These are phyloP conservation scores for Juglanconis juglandina DNA, from an alignment of 2,329 filamentous ascomycete genomes.

Conservation along the genomic window DNA sequence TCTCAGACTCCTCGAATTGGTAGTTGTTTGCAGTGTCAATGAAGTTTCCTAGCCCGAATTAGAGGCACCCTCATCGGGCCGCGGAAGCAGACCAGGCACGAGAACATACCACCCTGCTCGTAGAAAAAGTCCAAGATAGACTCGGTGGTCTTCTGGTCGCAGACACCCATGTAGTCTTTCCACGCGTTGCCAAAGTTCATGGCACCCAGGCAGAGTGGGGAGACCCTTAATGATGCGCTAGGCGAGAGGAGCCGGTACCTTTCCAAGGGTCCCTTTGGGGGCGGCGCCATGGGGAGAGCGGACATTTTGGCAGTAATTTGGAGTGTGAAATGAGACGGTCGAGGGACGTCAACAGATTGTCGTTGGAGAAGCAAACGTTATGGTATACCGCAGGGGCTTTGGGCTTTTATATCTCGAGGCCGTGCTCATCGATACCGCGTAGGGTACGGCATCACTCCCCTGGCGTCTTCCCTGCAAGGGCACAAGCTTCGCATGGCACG, in stretches of 20 bases:
- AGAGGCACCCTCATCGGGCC: background rate
- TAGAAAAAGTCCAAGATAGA: conserved; percentile 64
- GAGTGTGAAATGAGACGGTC: background rate
- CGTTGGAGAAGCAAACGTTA: background rate
- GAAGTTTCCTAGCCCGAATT: conserved; percentile 57
- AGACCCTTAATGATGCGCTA: conserved; percentile 61
- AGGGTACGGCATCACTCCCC: too few relatives aligned
- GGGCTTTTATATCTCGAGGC: too few relatives aligned
- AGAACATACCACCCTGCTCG: conserved; percentile 38
- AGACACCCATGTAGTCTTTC: conserved; percentile 45
- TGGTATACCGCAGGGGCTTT: too few relatives aligned
- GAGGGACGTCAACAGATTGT: background rate
- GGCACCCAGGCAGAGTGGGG: conserved; percentile 56
- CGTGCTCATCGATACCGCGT: too few relatives aligned
- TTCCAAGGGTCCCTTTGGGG: conserved; percentile 57
- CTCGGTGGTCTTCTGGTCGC: conserved; percentile 59
- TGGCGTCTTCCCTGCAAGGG: too few relatives aligned
- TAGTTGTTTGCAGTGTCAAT: conserved; percentile 71
- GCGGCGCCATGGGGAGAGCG: conserved; percentile 36
- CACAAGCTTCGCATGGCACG: too few relatives aligned
- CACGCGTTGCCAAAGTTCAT: conserved; percentile 10
- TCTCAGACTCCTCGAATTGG: conserved; percentile 59
- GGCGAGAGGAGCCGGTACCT: conserved; percentile 65
- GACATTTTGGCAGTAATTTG: conserved; percentile 20
- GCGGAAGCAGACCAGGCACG: background rate